Conservation (phyloP, 179 eudicot genomes). For the Spergularia azorica region DNA sequence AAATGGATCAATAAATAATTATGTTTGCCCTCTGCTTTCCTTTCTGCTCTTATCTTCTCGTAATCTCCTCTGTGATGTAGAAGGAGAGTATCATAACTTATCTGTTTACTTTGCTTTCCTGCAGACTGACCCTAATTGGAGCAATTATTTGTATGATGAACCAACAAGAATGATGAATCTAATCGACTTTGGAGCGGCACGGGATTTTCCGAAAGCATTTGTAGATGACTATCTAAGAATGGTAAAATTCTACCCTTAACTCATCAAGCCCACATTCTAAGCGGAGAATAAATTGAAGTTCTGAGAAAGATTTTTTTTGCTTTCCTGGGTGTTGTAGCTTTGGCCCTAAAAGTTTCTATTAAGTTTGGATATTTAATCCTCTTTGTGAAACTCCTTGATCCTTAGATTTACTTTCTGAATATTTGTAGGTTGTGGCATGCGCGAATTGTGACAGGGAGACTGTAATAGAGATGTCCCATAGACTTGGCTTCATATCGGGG, state of each 20-base stretch:
- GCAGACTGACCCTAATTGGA: slow-evolving; percentile 99
- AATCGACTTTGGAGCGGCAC: slow-evolving; percentile 96
- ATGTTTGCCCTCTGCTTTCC: not conserved
- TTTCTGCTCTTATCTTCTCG: not conserved
- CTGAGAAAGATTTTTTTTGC: not conserved
- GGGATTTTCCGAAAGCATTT: slow-evolving; percentile 73
- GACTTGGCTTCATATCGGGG: slow-evolving; percentile 92
- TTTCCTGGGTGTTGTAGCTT: too few species aligned
- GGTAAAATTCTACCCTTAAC: slow-evolving; percentile 43
- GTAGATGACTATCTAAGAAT: slow-evolving; percentile 86
- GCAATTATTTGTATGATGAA: slow-evolving; percentile 78
- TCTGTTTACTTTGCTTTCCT: slow-evolving; percentile 23
- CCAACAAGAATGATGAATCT: slow-evolving; percentile 61
- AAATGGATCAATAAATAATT: not conserved
- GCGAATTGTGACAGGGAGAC: slow-evolving; percentile 70
- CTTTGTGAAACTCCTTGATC: not conserved
- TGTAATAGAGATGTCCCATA: slow-evolving; percentile 73
- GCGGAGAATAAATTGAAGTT: not conserved
- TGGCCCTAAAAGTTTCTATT: too few species aligned
- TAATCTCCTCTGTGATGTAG: not conserved
- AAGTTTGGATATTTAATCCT: not conserved
- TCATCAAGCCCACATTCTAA: not conserved
- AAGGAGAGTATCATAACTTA: not conserved
- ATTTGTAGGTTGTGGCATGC: slow-evolving; percentile 78
- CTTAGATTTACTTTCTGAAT: not conserved